Base-by-base conservation (phyloP, 2,329 filamentous ascomycete genomes). In the Colletotrichum noveboracense region DNA sequence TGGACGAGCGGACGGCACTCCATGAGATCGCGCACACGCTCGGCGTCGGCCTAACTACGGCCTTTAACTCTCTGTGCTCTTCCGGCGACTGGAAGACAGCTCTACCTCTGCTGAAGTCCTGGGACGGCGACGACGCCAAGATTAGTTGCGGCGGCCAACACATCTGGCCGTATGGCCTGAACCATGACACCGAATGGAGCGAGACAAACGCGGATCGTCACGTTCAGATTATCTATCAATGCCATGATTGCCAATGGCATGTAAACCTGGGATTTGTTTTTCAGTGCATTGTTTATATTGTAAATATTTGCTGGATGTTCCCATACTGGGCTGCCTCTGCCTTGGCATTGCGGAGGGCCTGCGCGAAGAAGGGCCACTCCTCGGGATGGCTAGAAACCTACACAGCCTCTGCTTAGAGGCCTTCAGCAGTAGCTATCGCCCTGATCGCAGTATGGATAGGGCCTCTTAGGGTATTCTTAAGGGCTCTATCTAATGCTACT, bases 1-100 rank as follows among this genome's bases (percentile, higher is more conserved):
- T 89, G 87, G 88, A 79, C 64, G 86, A 88, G 79, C 86, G 87
- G 16, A 88, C 86, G 5, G 87, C 87, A 7, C 81, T 89, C 78
- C 87, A 89, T 78, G 87, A 89, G 81, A 87, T 88, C 58, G 77
- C 86, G 3, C 87, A 88, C 78, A 88, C 87, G 1, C 83, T 89
- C 7, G 87, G 87, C 5, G 81, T 89, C n/a, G 87, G 87, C 0
- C 85, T 86, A 81, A 87, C 86, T 6, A 77, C 79, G 9, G 83
- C 82, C 10, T 89, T 88, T 76, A 78, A 86, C 72, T 66, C 75
- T 14, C 78, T 79, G 38, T 88, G 87, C 78, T 81, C 82, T 1
- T 81, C 85, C 2, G 82, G 83, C 75, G 79, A 87, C 78, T 89
- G 87, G 87, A 80, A 86, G 3, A 81, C 79, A 8, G 87, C 87